Conservation (phyloP, 75 land plant genomes). For the Cupressus sempervirens region DNA sequence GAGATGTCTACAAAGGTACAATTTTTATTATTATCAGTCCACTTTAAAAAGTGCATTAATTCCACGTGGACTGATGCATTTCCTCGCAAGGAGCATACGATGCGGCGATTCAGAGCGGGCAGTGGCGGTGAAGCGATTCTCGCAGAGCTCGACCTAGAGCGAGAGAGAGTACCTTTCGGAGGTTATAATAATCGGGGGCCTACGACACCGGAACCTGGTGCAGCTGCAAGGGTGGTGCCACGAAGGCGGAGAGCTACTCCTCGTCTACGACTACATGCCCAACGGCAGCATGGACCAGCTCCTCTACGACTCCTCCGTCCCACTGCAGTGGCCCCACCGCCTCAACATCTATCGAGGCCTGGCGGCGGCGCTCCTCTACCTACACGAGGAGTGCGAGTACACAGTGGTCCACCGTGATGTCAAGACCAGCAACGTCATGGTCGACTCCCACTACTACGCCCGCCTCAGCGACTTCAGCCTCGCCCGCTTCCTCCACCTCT, state of each 20-base stretch:
- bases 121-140: constrained; percentile 21
- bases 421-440: constrained; percentile 56
- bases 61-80: no score
- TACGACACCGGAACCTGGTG: constrained; percentile 39
- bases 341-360: constrained; percentile 28
- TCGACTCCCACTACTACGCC: constrained; percentile 46
- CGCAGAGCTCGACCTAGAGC: constrained; percentile 22
- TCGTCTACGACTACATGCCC: constrained; percentile 21
- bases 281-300: constrained; percentile 15
- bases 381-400: constrained; percentile 42
- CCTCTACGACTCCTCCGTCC: neutral
- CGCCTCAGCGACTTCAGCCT: constrained; percentile 55
- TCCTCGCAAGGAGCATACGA: neutral
- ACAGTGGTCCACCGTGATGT: constrained; percentile 54
- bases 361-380: constrained; percentile 45
- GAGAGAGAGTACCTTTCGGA: constrained; percentile 34
- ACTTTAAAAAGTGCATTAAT: no score
- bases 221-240: constrained; percentile 33
- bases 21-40: no score
- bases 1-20: constrained; percentile 11
- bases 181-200: constrained; percentile 23
- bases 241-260: neutral
- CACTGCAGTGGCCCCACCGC: constrained; percentile 25
- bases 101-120: neutral
- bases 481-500: constrained; percentile 23